Conservation (phyloP, 768 basidiomycete species). For the Mycena haematopus region DNA sequence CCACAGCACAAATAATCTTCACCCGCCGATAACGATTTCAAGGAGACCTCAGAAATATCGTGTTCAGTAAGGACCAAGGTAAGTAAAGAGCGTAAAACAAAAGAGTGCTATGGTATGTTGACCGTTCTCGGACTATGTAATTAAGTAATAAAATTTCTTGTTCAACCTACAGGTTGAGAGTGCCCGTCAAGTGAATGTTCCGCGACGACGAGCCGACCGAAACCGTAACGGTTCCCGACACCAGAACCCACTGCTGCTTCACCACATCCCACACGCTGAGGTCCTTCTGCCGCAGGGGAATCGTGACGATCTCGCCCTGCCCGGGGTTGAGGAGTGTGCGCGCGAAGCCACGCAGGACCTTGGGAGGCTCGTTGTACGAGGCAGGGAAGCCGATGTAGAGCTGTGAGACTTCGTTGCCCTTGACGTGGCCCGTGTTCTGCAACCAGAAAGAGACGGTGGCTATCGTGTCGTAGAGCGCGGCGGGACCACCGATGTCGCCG, state of each 20-base stretch:
- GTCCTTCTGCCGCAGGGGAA: constrained; percentile 31
- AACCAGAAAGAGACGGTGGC: constrained; percentile 42
- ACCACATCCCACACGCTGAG: constrained; percentile 26
- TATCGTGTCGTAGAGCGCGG: constrained; percentile 37
- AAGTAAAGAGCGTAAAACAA: no score
- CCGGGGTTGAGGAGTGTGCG: constrained; percentile 32
- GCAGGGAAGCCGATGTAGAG: constrained; percentile 37
- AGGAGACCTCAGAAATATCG: no score
- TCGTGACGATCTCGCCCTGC: constrained; percentile 9
- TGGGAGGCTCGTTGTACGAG: constrained; percentile 38
- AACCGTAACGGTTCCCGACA: constrained; percentile 40
- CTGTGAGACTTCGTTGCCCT: constrained; percentile 36
- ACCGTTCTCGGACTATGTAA: no score
- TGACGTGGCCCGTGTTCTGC: constrained; percentile 43
- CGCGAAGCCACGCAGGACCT: constrained; percentile 42
- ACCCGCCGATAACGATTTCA: no score
- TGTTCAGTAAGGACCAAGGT: no score
- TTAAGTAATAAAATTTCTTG: no score
- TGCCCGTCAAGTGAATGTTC: constrained; percentile 30
- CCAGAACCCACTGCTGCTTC: constrained; percentile 40
- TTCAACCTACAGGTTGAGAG: background rate
- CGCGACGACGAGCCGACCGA: constrained; percentile 38
- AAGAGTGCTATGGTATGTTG: no score
- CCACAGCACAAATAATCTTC: no score
- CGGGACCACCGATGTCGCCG: constrained; percentile 20